Conservation (phyloP, 176 grass and related monocot genomes). For the Cenchrus americanus region DNA sequence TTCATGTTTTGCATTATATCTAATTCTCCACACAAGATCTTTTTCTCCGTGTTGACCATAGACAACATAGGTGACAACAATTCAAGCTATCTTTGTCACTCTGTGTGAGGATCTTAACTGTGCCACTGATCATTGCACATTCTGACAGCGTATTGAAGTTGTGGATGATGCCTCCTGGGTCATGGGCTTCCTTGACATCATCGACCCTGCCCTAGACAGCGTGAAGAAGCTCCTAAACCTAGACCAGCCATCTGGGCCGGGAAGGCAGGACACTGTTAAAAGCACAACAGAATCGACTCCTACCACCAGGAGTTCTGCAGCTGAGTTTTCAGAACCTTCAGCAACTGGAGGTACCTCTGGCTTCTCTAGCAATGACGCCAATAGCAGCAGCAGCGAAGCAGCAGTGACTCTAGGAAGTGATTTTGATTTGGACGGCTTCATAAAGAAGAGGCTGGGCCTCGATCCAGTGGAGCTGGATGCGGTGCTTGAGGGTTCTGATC, state of each 20-base stretch:
- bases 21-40: neutral
- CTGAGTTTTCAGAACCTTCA: conserved; percentile 6
- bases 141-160: conserved; percentile 74
- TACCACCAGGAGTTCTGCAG: conserved; percentile 24
- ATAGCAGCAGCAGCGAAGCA: neutral
- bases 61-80: neutral
- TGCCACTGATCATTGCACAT: conserved; percentile 7
- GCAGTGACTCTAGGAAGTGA: conserved; percentile 20
- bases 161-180: conserved; percentile 95
- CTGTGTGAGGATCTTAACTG: neutral
- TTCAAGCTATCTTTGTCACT: neutral
- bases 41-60: neutral
- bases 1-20: neutral
- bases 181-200: conserved; percentile 87
- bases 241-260: conserved; percentile 47
- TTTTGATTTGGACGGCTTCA: conserved; percentile 76
- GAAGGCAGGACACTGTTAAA: conserved; percentile 38
- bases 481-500: conserved; percentile 57
- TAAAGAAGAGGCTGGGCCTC: conserved; percentile 63
- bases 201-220: conserved; percentile 89
- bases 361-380: neutral
- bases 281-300: conserved; percentile 26
- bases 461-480: conserved; percentile 63
- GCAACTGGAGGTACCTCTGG: conserved; percentile 6
- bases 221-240: conserved; percentile 83